These are phyloP conservation scores for Allium fistulosum DNA, from an alignment of 106 monocot species.

Conservation along the genomic window DNA sequence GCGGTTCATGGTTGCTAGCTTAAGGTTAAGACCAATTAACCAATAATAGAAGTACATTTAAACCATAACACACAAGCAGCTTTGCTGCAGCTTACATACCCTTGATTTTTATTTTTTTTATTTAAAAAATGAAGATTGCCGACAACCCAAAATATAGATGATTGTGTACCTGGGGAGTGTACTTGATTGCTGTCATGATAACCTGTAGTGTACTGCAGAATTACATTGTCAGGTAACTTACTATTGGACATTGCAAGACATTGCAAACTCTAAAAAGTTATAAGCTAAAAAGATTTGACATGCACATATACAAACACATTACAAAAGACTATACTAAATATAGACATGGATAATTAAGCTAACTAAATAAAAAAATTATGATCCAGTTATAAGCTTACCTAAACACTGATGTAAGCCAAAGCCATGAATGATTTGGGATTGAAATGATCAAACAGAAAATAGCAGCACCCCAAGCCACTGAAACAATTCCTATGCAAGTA, in stretches of 20 bases:
- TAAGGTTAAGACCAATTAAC: too few species aligned
- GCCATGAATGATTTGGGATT: slow-evolving; percentile 76
- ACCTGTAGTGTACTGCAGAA: slow-evolving; percentile 82
- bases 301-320: too few species aligned
- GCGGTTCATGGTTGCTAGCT: too few species aligned
- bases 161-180: slow-evolving; percentile 66
- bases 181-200: slow-evolving; percentile 89
- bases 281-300: too few species aligned
- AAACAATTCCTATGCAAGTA: slow-evolving; percentile 44
- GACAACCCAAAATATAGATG: too few species aligned
- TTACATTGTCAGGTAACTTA: not conserved
- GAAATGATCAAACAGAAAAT: slow-evolving; percentile 58
- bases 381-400: slow-evolving; percentile 42
- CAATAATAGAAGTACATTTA: too few species aligned
- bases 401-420: slow-evolving; percentile 86
- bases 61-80: too few species aligned
- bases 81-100: too few species aligned
- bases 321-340: not conserved
- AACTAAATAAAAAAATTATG: too few species aligned
- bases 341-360: not conserved
- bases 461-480: slow-evolving; percentile 52
- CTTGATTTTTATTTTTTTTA: too few species aligned
- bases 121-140: too few species aligned
- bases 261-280: not conserved
- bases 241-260: slow-evolving; percentile 1